These are phyloP conservation scores for Nicotiana sylvestris DNA, from an alignment of 257 asterid genomes.

Conservation along the genomic window DNA sequence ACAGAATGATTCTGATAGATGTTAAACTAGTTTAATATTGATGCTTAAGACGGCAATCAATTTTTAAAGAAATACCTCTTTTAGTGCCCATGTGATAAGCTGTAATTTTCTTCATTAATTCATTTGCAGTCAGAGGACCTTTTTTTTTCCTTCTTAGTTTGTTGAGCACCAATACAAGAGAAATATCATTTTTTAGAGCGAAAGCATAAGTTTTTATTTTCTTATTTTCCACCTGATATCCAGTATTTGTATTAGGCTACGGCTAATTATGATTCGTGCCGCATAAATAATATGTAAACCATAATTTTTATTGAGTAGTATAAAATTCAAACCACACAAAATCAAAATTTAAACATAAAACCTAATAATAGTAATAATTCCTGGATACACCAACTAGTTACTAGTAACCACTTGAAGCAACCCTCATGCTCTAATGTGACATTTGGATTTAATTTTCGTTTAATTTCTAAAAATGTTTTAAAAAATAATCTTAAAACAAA, in stretches of 20 bases:
- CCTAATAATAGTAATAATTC: neutral
- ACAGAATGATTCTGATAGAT: slow-evolving; percentile 8
- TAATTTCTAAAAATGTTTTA: neutral
- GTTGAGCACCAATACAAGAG: slow-evolving; percentile 1
- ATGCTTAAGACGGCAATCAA: slow-evolving; percentile 1
- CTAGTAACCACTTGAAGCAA: neutral
- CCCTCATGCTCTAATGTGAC: neutral
- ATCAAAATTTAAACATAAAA: neutral
- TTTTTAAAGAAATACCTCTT: neutral
- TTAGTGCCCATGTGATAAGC: slow-evolving; percentile 10
- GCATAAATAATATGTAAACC: too few relatives aligned
- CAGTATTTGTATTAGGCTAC: too few relatives aligned
- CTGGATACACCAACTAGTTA: neutral
- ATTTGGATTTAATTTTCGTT: neutral
- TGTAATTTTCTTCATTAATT: neutral
- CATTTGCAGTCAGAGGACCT: neutral
- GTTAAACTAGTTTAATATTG: neutral
- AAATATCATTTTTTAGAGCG: neutral
- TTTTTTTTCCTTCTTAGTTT: neutral
- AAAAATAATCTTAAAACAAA: neutral
- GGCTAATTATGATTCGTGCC: too few relatives aligned
- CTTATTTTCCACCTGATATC: too few relatives aligned
- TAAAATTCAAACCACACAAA: neutral
- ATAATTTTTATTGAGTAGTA: neutral
- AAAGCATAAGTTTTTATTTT: neutral